A percentile compares a stretch with the other conserved stretches of the same genome.
Evolutionary conservation across 768 basidiomycete genomes (phyloP).

Genomic region (Russula olivacea): DNA sequence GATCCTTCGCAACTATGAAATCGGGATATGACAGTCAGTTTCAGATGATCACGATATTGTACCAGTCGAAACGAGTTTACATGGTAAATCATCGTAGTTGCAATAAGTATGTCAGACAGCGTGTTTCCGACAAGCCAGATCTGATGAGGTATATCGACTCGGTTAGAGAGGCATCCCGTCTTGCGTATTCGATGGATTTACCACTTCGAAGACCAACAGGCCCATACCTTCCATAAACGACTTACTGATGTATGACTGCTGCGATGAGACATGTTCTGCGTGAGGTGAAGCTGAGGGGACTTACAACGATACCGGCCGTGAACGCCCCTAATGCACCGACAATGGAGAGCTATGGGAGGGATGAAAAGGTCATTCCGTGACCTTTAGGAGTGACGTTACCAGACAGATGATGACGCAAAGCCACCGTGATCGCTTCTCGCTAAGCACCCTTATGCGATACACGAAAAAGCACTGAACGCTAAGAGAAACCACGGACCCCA

Average conservation of each 20-base stretch:
- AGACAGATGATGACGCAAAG: neutral
- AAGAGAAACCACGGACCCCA: conserved; percentile 29
- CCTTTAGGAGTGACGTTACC: neutral
- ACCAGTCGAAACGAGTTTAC: neutral
- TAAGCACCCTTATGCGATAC: conserved; percentile 28
- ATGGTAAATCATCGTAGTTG: neutral
- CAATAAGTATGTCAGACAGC: conserved; percentile 4
- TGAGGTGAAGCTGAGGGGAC: neutral
- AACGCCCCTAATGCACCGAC: neutral
- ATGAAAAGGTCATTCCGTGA: neutral
- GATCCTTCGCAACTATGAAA: neutral
- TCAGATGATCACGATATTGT: too few species aligned
- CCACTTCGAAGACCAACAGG: neutral
- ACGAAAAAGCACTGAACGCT: conserved; percentile 32
- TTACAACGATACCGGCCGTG: neutral
- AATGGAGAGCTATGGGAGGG: neutral
- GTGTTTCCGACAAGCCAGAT: conserved; percentile 10
- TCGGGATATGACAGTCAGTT: neutral
- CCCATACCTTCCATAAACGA: too few species aligned
- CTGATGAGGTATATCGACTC: neutral
- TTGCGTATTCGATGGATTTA: neutral
- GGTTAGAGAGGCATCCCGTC: too few species aligned
- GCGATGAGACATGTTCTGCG: neutral
- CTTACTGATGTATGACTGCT: too few species aligned
- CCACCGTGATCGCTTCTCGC: neutral